Percentiles rank a stretch among this genome's conserved stretches.
phyloP scores from a whole-genome alignment of 352 stramenopile species.

The Pythium aphanidermatum region DNA sequence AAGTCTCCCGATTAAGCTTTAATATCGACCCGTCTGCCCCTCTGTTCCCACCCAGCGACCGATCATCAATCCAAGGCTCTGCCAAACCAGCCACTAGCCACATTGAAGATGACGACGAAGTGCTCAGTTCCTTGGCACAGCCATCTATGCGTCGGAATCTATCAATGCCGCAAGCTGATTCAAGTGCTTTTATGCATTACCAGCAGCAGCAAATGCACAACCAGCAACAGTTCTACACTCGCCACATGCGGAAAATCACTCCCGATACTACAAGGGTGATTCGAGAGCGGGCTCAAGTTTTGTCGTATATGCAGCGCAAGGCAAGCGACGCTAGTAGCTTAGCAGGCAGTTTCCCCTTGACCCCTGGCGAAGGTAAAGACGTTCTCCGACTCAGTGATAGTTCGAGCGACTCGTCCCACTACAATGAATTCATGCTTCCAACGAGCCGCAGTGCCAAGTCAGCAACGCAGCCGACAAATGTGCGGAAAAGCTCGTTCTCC shows the following conservation, averaged over 20 bases:
- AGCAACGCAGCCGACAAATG: constrained; percentile 15
- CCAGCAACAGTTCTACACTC: constrained; percentile 17
- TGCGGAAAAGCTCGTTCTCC: constrained; percentile 77
- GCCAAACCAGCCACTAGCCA: constrained; percentile 10
- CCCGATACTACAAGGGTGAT: constrained; percentile 60
- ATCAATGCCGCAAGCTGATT: constrained; percentile 10
- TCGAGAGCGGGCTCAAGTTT: constrained; percentile 77
- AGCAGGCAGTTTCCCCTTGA: constrained; percentile 49
- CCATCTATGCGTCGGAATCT: constrained; percentile 16
- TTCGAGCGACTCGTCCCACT: constrained; percentile 58
- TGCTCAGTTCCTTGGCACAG: constrained; percentile 7
- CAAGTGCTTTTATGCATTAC: constrained; percentile 5
- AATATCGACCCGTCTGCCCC: constrained; percentile 10
- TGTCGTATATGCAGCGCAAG: constrained; percentile 85
- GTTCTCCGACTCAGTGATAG: constrained; percentile 46
- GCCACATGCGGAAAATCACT: constrained; percentile 15
- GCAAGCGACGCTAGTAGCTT: constrained; percentile 77
- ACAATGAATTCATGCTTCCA: constrained; percentile 34
- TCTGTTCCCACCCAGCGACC: not conserved
- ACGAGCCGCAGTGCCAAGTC: constrained; percentile 43
- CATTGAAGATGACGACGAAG: constrained; percentile 7
- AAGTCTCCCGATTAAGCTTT: constrained; percentile 11
- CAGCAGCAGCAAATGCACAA: constrained; percentile 19
- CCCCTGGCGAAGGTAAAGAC: constrained; percentile 33
- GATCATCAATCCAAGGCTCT: not conserved